phyloP scores from a whole-genome alignment of 2,329 filamentous ascomycete species.

The Pseudogymnoascus sp. region DNA sequence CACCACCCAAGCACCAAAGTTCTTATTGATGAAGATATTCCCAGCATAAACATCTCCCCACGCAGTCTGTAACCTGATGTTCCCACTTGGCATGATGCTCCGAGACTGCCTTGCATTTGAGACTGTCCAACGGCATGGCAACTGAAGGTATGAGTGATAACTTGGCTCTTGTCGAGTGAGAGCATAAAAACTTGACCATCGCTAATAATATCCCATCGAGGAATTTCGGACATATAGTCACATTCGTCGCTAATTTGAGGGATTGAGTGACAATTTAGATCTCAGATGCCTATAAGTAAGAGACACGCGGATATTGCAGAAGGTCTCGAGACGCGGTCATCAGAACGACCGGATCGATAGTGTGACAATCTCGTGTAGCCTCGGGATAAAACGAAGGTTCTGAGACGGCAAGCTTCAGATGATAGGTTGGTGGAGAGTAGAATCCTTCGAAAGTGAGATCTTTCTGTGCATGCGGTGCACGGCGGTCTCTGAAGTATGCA shows the following conservation, averaged over 20 bases:
- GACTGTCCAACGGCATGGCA: slow-evolving; percentile 13
- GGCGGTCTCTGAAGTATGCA: slow-evolving; percentile 14
- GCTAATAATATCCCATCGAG: slow-evolving; percentile 12
- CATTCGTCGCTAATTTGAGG: neutral
- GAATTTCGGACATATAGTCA: slow-evolving; percentile 14
- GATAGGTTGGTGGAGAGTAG: slow-evolving; percentile 15
- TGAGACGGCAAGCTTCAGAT: slow-evolving; percentile 15
- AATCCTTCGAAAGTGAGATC: slow-evolving; percentile 15
- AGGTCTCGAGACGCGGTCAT: slow-evolving; percentile 15
- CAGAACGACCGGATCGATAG: slow-evolving; percentile 15
- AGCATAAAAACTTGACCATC: slow-evolving; percentile 13
- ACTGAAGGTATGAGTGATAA: slow-evolving; percentile 15
- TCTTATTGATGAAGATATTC: slow-evolving; percentile 19
- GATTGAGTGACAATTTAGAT: slow-evolving; percentile 11
- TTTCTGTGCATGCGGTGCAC: slow-evolving; percentile 12
- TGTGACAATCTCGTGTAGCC: slow-evolving; percentile 13
- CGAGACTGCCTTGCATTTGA: slow-evolving; percentile 12
- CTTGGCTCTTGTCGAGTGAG: slow-evolving; percentile 14
- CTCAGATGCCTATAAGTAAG: slow-evolving; percentile 11
- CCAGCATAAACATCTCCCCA: slow-evolving; percentile 21
- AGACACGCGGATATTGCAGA: slow-evolving; percentile 11
- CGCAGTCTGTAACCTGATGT: slow-evolving; percentile 13
- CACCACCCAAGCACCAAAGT: slow-evolving; percentile 17
- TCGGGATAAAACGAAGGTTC: slow-evolving; percentile 12
- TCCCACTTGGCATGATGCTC: slow-evolving; percentile 16